Evolutionary conservation across 108 stramenopile genomes (phyloP).

Genomic region (Cylindrotheca fusiformis): DNA sequence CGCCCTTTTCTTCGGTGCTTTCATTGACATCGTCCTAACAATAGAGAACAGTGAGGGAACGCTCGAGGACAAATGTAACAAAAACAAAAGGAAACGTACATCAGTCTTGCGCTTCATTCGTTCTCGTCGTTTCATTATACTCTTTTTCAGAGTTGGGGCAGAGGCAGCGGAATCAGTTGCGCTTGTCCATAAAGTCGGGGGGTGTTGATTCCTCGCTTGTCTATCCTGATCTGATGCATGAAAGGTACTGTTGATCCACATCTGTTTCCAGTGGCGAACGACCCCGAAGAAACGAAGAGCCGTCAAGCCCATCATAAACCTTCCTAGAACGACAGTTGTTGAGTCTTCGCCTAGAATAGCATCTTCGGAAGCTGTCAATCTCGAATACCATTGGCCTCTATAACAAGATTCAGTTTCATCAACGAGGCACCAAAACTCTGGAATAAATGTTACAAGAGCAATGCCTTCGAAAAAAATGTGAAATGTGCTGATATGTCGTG

Average conservation of each 20-base stretch:
- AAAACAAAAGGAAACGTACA: conserved; percentile 1
- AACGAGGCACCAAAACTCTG: conserved; percentile 65
- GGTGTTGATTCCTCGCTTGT: no score
- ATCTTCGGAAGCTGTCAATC: conserved; percentile 20
- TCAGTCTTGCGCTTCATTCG: no score
- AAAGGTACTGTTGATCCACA: conserved; percentile 71
- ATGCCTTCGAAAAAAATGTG: conserved; percentile 65
- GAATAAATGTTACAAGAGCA: conserved; percentile 64
- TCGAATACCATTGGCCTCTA: conserved; percentile 10
- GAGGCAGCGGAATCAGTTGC: neutral
- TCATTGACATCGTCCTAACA: conserved; percentile 8
- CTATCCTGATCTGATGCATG: no score
- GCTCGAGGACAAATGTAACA: no score
- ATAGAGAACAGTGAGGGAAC: neutral
- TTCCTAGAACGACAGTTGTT: conserved; percentile 34
- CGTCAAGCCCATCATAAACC: conserved; percentile 40
- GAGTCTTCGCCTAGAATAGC: conserved; percentile 20
- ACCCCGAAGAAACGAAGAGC: conserved; percentile 72
- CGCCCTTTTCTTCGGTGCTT: neutral
- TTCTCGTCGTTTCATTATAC: no score
- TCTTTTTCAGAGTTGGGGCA: no score
- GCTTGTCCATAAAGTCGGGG: no score
- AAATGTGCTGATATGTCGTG: conserved; percentile 60
- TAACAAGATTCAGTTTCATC: conserved; percentile 23
- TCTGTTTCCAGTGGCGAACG: conserved; percentile 80